phyloP scores from a whole-genome alignment of 2,329 filamentous ascomycete genomes.

The Colletotrichum melonis region DNA sequence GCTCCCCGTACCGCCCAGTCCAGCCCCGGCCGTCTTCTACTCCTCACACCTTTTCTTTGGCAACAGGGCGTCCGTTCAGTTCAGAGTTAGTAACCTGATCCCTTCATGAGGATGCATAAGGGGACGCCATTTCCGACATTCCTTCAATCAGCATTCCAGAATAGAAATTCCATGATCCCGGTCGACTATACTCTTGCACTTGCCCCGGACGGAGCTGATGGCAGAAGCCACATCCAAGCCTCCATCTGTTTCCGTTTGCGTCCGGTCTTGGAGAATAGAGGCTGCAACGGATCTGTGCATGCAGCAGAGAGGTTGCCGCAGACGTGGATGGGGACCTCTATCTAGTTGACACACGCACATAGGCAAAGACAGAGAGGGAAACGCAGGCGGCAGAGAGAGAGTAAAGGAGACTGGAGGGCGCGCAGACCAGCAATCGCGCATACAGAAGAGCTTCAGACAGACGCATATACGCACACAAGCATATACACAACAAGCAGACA shows the following conservation, averaged over 20 bases:
- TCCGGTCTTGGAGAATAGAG: constrained; percentile 6
- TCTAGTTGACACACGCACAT: constrained; percentile 15
- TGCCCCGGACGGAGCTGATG: not conserved
- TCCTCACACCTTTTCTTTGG: not conserved
- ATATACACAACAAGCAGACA: constrained; percentile 39
- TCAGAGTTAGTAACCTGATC: not conserved
- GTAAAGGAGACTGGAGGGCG: not conserved
- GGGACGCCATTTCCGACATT: not conserved
- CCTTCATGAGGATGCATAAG: not conserved
- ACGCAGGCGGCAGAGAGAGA: not conserved
- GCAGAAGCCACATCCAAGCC: constrained; percentile 20
- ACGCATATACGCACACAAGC: constrained; percentile 30
- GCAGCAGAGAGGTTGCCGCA: constrained; percentile 8
- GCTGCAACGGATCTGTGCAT: constrained; percentile 19
- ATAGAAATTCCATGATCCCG: constrained; percentile 4
- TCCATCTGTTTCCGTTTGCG: constrained; percentile 20
- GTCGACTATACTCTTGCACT: not conserved
- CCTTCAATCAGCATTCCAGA: not conserved
- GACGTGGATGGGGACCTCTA: not conserved
- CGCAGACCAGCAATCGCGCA: constrained; percentile 1
- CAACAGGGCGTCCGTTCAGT: not conserved
- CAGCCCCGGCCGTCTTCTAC: not conserved
- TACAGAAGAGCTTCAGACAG: constrained; percentile 31
- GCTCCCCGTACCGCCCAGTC: not conserved
- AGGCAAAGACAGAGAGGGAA: not conserved